These are phyloP conservation scores for Cladosporium sp. DNA, from an alignment of 2,329 filamentous ascomycete species.

Conservation along the genomic window DNA sequence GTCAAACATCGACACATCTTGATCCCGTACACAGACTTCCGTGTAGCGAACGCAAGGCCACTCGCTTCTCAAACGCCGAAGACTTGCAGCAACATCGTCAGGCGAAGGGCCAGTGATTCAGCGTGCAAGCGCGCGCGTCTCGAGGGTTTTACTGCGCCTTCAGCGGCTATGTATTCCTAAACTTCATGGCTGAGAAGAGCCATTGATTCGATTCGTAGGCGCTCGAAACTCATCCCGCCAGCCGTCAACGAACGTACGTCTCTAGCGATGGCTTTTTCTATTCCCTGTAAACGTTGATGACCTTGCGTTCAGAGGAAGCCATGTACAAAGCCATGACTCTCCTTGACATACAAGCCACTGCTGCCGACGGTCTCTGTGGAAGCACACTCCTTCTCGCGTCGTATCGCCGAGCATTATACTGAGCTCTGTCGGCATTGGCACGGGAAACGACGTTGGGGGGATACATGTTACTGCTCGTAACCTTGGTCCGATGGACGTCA, in stretches of 20 bases:
- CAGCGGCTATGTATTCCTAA: too few species aligned
- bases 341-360: neutral
- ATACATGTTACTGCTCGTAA: neutral
- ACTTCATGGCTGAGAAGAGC: neutral
- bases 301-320: too few species aligned
- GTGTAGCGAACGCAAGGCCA: neutral
- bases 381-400: neutral
- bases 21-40: neutral
- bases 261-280: neutral
- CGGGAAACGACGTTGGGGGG: neutral
- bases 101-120: too few species aligned
- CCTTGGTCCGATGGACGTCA: neutral
- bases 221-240: too few species aligned
- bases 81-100: too few species aligned
- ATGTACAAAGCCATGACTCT: neutral
- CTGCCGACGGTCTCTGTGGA: neutral
- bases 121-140: neutral
- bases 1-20: too few species aligned
- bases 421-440: neutral
- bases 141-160: too few species aligned
- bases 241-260: neutral
- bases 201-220: neutral
- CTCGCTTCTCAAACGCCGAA: neutral
- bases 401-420: neutral
- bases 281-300: too few species aligned